Percentiles rank a stretch among this genome's conserved stretches.
Conservation (phyloP, 2,329 filamentous ascomycete genomes). For the Penicillium crustosum region DNA sequence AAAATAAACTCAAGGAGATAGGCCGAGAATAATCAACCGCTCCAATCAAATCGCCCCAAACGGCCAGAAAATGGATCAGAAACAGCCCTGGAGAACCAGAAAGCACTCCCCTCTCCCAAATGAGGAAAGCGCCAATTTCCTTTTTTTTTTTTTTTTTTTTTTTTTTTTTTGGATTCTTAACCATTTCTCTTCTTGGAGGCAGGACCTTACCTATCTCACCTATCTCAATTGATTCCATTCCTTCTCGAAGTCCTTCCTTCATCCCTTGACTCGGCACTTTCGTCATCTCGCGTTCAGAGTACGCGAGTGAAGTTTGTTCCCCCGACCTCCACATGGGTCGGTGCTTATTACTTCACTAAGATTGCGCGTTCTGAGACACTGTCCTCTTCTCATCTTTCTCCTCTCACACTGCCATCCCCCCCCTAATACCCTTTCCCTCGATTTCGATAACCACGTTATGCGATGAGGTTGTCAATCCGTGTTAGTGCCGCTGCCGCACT, state of each 20-base stretch:
- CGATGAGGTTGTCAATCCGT: constrained; percentile 30
- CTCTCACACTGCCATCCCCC: background rate
- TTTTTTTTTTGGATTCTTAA: too few species aligned
- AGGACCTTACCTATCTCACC: background rate
- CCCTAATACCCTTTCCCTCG: constrained; percentile 8
- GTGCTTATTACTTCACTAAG: constrained; percentile 9
- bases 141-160: background rate
- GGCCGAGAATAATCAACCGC: background rate
- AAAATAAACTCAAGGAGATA: background rate
- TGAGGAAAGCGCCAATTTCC: background rate
- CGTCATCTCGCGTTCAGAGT: constrained; percentile 7
- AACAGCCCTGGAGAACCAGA: background rate
- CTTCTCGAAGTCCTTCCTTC: background rate
- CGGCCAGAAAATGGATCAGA: background rate
- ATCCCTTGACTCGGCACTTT: constrained; percentile 11
- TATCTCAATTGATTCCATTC: background rate
- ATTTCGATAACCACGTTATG: constrained; percentile 16
- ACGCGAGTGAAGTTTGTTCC: background rate
- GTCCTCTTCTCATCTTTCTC: constrained; percentile 4
- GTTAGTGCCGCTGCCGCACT: constrained; percentile 33
- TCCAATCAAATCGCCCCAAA: background rate
- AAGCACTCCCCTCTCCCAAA: background rate
- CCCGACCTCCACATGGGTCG: constrained; percentile 5
- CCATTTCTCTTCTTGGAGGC: background rate
- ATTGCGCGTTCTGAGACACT: constrained; percentile 9